Evolutionary conservation across 805 yeast species (phyloP).

Genomic region (Wickerhamiella dianesei): DNA sequence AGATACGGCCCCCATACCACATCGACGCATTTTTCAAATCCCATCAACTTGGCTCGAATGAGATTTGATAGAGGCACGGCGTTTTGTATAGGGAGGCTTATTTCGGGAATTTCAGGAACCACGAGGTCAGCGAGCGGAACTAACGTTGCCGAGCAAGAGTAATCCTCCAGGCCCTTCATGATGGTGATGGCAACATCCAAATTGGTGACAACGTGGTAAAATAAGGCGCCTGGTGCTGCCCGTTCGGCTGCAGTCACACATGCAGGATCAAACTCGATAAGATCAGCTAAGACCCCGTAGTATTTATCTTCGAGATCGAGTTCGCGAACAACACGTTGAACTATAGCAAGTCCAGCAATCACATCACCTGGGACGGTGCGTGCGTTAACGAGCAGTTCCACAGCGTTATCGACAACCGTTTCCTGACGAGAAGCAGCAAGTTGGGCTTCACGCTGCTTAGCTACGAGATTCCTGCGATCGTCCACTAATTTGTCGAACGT

Average conservation of each 20-base stretch:
- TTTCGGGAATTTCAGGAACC: constrained; percentile 8
- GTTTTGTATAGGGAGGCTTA: constrained; percentile 22
- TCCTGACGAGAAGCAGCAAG: constrained; percentile 42
- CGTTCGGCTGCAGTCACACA: constrained; percentile 80
- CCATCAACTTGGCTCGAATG: constrained; percentile 27
- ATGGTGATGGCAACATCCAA: constrained; percentile 79
- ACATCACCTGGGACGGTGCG: background rate
- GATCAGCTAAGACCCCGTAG: constrained; percentile 74
- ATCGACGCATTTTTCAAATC: constrained; percentile 49
- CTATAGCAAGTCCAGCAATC: constrained; percentile 47
- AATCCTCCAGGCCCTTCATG: constrained; percentile 58
- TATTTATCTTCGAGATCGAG: constrained; percentile 50
- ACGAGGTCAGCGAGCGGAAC: constrained; percentile 72
- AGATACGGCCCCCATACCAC: constrained; percentile 75
- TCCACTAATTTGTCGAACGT: constrained; percentile 35
- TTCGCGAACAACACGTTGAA: constrained; percentile 45
- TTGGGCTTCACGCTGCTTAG: constrained; percentile 55
- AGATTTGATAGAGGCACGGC: constrained; percentile 49
- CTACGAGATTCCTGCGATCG: constrained; percentile 59
- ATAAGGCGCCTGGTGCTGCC: constrained; percentile 73
- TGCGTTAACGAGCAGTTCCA: constrained; percentile 41
- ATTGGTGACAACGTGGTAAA: constrained; percentile 87
- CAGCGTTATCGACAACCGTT: constrained; percentile 43
- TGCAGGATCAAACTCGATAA: constrained; percentile 66
- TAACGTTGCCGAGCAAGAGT: constrained; percentile 77